These are phyloP conservation scores for Lentinus tigrinus DNA, from an alignment of 768 basidiomycete genomes.

Conservation along the genomic window DNA sequence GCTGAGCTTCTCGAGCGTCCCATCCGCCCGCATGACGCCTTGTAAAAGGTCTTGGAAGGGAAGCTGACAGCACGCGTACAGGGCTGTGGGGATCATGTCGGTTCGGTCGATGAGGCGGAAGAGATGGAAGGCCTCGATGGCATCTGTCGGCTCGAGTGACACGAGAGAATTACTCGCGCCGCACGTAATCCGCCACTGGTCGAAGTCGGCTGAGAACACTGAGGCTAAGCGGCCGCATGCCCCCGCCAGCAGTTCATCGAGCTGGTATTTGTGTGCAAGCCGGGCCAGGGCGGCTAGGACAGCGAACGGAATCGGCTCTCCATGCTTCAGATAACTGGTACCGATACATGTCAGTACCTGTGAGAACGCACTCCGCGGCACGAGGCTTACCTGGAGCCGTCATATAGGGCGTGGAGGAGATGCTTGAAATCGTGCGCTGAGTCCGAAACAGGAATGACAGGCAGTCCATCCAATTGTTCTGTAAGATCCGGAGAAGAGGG, in stretches of 20 bases:
- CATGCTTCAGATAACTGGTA: neutral
- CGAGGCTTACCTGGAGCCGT: neutral
- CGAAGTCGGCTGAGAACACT: constrained; percentile 1
- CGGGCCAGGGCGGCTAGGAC: constrained; percentile 1
- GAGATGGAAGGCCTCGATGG: constrained; percentile 8
- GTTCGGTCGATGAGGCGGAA: neutral
- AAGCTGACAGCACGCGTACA: constrained; percentile 8
- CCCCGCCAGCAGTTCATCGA: neutral
- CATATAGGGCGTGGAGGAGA: constrained; percentile 2
- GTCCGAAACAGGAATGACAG: constrained; percentile 10
- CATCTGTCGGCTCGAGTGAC: neutral
- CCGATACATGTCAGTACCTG: neutral
- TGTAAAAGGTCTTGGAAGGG: neutral
- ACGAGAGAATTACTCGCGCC: neutral
- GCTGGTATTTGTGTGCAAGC: constrained; percentile 12
- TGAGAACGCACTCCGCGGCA: neutral
- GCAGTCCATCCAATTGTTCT: constrained; percentile 5
- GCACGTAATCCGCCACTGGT: neutral
- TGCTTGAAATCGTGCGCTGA: constrained; percentile 3
- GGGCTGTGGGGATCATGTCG: constrained; percentile 4
- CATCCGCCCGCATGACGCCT: neutral
- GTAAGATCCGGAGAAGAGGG: neutral
- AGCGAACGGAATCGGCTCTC: neutral
- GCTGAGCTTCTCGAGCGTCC: neutral
- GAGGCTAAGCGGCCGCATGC: neutral